phyloP scores from a whole-genome alignment of 257 asterid genomes.

The Agastache rugosa region DNA sequence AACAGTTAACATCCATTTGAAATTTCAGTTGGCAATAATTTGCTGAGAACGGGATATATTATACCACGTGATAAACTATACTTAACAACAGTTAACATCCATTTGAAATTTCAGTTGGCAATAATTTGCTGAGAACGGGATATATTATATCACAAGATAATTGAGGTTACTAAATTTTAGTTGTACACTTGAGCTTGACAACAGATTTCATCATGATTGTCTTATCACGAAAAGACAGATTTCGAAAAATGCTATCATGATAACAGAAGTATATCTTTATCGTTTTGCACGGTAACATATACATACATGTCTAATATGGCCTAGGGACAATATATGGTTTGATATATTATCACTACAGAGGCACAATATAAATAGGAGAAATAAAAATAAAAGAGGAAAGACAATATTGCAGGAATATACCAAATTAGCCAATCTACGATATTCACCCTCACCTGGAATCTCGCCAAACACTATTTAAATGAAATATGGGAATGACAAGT shows the following conservation, averaged over 20 bases:
- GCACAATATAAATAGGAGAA: background rate
- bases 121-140: background rate
- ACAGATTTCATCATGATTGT: slow-evolving; percentile 10
- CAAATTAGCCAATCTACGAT: background rate
- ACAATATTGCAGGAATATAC: slow-evolving; percentile 24
- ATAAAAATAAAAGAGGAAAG: background rate
- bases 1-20: background rate
- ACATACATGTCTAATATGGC: background rate
- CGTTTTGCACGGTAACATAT: background rate
- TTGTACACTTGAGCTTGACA: background rate
- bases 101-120: slow-evolving; percentile 8
- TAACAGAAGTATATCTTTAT: background rate
- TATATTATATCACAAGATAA: slow-evolving; percentile 14
- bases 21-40: slow-evolving; percentile 14
- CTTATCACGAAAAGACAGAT: background rate
- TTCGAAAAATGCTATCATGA: background rate
- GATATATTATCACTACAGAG: slow-evolving; percentile 3
- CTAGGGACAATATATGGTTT: background rate
- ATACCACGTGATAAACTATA: background rate
- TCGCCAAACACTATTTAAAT: slow-evolving; percentile 95
- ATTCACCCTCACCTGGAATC: slow-evolving; percentile 80
- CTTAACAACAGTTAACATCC: background rate
- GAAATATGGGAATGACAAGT: slow-evolving; percentile 97
- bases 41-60: background rate
- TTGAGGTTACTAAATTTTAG: background rate